A percentile compares a stretch with the other conserved stretches of the same genome.
Conservation (phyloP, 1,284 basidiomycete species). For the Leucoagaricus sp. region DNA sequence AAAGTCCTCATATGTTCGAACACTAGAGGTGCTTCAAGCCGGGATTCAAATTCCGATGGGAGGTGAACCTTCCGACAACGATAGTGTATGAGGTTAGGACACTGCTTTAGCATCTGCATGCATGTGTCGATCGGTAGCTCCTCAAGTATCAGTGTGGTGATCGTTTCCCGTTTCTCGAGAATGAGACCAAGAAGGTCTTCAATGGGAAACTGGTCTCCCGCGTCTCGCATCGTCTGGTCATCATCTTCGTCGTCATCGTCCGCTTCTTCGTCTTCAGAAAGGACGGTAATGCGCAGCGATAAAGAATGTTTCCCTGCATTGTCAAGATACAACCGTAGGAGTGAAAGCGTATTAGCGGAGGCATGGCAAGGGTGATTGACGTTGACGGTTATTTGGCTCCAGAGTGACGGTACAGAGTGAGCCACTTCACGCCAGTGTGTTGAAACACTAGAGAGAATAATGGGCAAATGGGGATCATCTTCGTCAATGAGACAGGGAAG, state of each 20-base stretch:
- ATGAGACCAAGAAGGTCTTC: neutral
- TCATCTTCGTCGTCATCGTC: neutral
- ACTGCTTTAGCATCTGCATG: neutral
- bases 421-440: slow-evolving; percentile 1
- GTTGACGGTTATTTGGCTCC: neutral
- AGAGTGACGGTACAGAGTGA: neutral
- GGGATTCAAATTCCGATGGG: neutral
- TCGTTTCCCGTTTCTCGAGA: neutral
- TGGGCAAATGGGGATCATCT: neutral
- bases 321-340: neutral
- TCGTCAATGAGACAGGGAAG: neutral
- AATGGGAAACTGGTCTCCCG: too few species aligned
- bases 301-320: neutral
- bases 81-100: slow-evolving; percentile 1
- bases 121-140: neutral
- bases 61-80: neutral
- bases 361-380: neutral
- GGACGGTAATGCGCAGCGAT: neutral
- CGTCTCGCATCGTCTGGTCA: neutral
- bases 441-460: neutral
- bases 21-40: neutral
- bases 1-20: neutral
- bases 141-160: neutral
- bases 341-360: neutral
- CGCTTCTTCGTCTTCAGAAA: neutral